These are phyloP conservation scores for Cutaneotrichosporon sp. DNA, from an alignment of 1,284 basidiomycete species.

Conservation along the genomic window DNA sequence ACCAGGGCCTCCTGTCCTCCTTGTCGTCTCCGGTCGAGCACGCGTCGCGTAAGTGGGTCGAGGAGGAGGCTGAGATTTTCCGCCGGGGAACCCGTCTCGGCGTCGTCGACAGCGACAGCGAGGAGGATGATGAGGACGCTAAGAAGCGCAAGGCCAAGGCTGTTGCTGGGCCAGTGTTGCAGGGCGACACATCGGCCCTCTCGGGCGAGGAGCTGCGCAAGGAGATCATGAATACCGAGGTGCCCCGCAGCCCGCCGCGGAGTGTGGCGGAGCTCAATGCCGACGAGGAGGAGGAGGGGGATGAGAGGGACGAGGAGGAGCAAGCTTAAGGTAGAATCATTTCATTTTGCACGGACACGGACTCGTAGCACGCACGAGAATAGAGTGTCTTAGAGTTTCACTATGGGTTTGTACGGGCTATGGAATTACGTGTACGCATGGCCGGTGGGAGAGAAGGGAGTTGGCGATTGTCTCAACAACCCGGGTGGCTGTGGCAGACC, in stretches of 20 bases:
- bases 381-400: neutral
- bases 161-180: neutral
- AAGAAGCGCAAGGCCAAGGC: neutral
- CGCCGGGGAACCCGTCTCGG: slow-evolving; percentile 77
- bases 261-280: slow-evolving; percentile 18
- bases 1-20: neutral
- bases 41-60: slow-evolving; percentile 66
- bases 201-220: slow-evolving; percentile 15
- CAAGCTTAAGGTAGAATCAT: no score
- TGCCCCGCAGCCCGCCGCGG: slow-evolving; percentile 40
- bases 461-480: no score
- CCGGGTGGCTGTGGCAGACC: no score
- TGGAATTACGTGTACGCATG: neutral
- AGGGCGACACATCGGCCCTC: neutral
- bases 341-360: no score
- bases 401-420: neutral
- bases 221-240: slow-evolving; percentile 45
- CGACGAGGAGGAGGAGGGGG: neutral
- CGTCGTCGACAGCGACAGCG: slow-evolving; percentile 59
- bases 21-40: slow-evolving; percentile 30
- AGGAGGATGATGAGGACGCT: slow-evolving; percentile 55
- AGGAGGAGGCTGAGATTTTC: slow-evolving; percentile 88
- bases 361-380: neutral
- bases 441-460: no score
- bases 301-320: neutral